A percentile compares a stretch with the other conserved stretches of the same genome.
Evolutionary conservation across 2,329 filamentous ascomycete genomes (phyloP).

Genomic region (Waltergamsia citrina): DNA sequence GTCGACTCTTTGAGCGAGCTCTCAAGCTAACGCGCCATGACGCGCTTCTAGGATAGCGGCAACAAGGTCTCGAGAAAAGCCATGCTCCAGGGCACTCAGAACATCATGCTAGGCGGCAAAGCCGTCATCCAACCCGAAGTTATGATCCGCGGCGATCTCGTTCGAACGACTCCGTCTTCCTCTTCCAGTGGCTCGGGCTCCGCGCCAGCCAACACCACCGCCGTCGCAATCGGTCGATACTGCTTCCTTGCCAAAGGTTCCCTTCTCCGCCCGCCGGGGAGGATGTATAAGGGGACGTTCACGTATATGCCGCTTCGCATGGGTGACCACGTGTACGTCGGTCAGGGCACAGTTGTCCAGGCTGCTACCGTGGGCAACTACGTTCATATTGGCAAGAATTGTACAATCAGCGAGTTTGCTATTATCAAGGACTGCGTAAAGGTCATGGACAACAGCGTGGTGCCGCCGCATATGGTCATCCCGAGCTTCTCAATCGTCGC

Average conservation of each 20-base stretch:
- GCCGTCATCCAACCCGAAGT: constrained; percentile 94
- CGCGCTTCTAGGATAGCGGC: constrained; percentile 66
- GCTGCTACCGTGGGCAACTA: constrained; percentile 77
- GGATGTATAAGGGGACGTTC: constrained; percentile 69
- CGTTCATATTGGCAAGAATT: constrained; percentile 73
- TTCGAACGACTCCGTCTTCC: constrained; percentile 42
- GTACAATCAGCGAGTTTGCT: constrained; percentile 73
- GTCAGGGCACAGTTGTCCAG: constrained; percentile 64
- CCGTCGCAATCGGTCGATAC: constrained; percentile 84
- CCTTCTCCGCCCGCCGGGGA: constrained; percentile 72
- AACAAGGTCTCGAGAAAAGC: constrained; percentile 96
- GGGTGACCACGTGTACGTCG: constrained; percentile 90
- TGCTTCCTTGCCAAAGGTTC: constrained; percentile 76
- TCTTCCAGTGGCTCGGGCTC: constrained; percentile 22
- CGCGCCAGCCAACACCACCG: constrained; percentile 44
- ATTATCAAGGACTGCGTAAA: constrained; percentile 92
- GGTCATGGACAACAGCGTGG: constrained; percentile 73
- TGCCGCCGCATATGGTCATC: constrained; percentile 84
- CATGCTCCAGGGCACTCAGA: constrained; percentile 87
- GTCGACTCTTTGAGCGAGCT: not conserved
- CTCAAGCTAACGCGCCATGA: not conserved
- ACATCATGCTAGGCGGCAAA: constrained; percentile 94
- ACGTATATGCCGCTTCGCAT: constrained; percentile 86
- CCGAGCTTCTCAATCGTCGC: constrained; percentile 90
- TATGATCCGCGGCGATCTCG: constrained; percentile 85